Evolutionary conservation across 1,139 yeast species (phyloP).

Genomic region (Yamadazyma diddensiae): DNA sequence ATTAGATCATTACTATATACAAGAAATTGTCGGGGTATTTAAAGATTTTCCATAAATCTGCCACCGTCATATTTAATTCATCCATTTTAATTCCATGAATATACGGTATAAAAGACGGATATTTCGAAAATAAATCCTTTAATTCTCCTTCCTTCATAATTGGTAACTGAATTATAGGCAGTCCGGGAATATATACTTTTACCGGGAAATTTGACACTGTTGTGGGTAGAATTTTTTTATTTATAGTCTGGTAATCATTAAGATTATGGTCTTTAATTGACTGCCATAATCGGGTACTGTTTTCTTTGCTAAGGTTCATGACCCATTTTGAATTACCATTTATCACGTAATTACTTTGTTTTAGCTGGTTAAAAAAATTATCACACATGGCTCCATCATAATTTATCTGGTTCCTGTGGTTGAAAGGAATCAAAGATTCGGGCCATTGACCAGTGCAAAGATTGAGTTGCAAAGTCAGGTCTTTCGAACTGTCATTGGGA

Average conservation of each 20-base stretch:
- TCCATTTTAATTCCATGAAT: slow-evolving; percentile 66
- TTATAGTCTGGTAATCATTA: slow-evolving; percentile 19
- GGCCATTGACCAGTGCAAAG: slow-evolving; percentile 6
- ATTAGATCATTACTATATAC: slow-evolving; percentile 50
- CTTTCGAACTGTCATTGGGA: slow-evolving; percentile 9
- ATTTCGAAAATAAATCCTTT: slow-evolving; percentile 26
- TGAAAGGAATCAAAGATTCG: slow-evolving; percentile 37
- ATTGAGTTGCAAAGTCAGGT: slow-evolving; percentile 27
- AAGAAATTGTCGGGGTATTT: slow-evolving; percentile 74
- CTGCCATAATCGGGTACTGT: slow-evolving; percentile 56
- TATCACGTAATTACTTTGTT: slow-evolving; percentile 72
- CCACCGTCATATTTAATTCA: slow-evolving; percentile 35
- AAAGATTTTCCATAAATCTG: slow-evolving; percentile 52
- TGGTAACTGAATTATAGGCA: slow-evolving; percentile 48
- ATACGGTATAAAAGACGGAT: slow-evolving; percentile 15
- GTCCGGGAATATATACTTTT: slow-evolving; percentile 52
- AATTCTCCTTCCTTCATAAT: slow-evolving; percentile 34
- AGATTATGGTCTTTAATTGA: slow-evolving; percentile 41
- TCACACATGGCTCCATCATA: slow-evolving; percentile 37
- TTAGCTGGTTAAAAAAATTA: slow-evolving; percentile 71
- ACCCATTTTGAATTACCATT: slow-evolving; percentile 73
- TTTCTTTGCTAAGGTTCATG: slow-evolving; percentile 66
- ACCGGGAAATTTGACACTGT: slow-evolving; percentile 52
- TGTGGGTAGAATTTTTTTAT: slow-evolving; percentile 34
- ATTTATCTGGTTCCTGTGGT: slow-evolving; percentile 17